These are phyloP conservation scores for Lactifluus subvellereus DNA, from an alignment of 768 basidiomycete species.

Conservation along the genomic window DNA sequence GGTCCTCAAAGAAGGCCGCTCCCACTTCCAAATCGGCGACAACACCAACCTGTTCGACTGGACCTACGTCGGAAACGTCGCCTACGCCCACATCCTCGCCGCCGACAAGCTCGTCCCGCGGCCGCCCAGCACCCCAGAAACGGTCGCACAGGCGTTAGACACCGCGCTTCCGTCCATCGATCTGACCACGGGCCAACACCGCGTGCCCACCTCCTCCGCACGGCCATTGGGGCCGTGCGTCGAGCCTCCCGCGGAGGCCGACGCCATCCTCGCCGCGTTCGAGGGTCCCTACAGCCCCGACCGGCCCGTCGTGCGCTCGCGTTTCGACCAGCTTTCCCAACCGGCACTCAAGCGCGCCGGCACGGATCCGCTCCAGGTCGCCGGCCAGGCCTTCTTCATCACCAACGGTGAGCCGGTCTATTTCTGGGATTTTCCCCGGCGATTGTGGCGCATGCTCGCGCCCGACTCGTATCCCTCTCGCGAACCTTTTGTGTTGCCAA, in stretches of 20 bases:
- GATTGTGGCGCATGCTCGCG: conserved; percentile 62
- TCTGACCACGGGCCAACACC: conserved; percentile 55
- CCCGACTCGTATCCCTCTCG: conserved; percentile 46
- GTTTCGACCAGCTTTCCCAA: conserved; percentile 76
- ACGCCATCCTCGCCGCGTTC: conserved; percentile 53
- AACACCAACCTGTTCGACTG: conserved; percentile 94
- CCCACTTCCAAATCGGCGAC: conserved; percentile 88
- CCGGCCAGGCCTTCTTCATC: conserved; percentile 93
- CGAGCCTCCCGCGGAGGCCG: conserved; percentile 51
- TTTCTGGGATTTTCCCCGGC: conserved; percentile 91
- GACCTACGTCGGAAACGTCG: conserved; percentile 96
- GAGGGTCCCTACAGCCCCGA: conserved; percentile 40
- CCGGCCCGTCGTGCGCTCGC: conserved; percentile 61
- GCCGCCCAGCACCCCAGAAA: conserved; percentile 37
- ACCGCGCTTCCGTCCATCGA: conserved; percentile 55
- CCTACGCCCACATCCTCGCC: conserved; percentile 88
- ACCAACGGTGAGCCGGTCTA: conserved; percentile 94
- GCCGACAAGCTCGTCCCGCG: conserved; percentile 73
- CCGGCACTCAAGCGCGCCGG: conserved; percentile 47
- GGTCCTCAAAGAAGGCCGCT: conserved; percentile 76
- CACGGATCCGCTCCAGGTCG: conserved; percentile 64
- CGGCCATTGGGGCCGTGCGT: conserved; percentile 82
- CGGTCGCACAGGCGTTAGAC: conserved; percentile 36
- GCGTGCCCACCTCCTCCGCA: conserved; percentile 72
- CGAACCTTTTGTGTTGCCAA: conserved; percentile 49